A percentile compares a stretch with the other conserved stretches of the same genome.
Conservation (phyloP, 257 asterid genomes). For the Eucommia ulmoides region DNA sequence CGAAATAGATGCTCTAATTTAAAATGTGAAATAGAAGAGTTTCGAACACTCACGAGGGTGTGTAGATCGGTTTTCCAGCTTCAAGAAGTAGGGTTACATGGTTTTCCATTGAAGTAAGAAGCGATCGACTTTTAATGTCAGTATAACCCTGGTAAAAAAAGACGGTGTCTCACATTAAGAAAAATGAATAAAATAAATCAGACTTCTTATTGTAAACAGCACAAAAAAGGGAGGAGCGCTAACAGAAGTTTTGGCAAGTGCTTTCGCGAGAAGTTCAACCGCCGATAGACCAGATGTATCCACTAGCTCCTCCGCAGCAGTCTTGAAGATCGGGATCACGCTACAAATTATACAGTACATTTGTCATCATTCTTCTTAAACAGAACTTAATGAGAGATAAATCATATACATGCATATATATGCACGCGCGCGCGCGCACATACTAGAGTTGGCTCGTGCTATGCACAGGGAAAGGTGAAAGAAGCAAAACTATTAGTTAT, state of each 20-base stretch:
- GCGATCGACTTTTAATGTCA: conserved; percentile 80
- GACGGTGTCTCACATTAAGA: too few species aligned
- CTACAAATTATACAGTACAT: conserved; percentile 19
- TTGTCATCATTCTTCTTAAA: neutral
- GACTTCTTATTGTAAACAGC: neutral
- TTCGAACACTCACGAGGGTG: conserved; percentile 59
- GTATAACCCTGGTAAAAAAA: conserved; percentile 89
- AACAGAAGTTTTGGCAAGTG: conserved; percentile 93
- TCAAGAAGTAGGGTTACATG: conserved; percentile 64
- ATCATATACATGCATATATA: too few species aligned
- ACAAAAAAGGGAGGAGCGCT: conserved; percentile 13
- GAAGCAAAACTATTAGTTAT: too few species aligned
- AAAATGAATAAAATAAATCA: too few species aligned
- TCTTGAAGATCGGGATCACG: conserved; percentile 78
- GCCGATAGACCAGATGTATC: conserved; percentile 53
- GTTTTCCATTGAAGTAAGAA: conserved; percentile 82
- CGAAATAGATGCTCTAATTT: too few species aligned
- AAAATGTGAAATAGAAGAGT: neutral
- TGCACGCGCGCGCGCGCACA: too few species aligned
- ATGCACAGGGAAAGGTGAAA: too few species aligned
- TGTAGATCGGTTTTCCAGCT: conserved; percentile 60
- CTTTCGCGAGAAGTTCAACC: conserved; percentile 81
- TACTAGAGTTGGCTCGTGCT: too few species aligned
- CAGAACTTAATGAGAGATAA: neutral
- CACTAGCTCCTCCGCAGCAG: conserved; percentile 83